Evolutionary conservation across 345 rosid species (phyloP).

Genomic region (Linum lewisii): DNA sequence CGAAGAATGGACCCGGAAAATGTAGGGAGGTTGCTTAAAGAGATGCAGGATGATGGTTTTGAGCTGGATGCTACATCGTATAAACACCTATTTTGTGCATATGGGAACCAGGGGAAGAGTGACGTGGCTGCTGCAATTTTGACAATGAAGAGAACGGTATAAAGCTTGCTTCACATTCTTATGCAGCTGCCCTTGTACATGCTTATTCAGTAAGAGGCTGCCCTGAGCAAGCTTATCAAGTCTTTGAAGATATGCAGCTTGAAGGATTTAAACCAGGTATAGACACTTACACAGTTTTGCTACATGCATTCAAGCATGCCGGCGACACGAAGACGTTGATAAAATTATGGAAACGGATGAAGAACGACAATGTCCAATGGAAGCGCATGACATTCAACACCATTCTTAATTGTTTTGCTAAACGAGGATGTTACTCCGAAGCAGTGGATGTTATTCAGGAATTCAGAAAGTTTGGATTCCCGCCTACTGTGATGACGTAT

Average conservation of each 20-base stretch:
- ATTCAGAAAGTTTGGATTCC: constrained; percentile 64
- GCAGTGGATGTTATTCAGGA: constrained; percentile 74
- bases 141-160: constrained; percentile 72
- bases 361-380: constrained; percentile 44
- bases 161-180: constrained; percentile 67
- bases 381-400: constrained; percentile 70
- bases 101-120: constrained; percentile 65
- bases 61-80: constrained; percentile 58
- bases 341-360: constrained; percentile 78
- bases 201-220: constrained; percentile 73
- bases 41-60: constrained; percentile 57
- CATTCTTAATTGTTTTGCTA: constrained; percentile 82
- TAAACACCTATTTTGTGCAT: constrained; percentile 68
- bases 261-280: constrained; percentile 67
- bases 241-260: constrained; percentile 54
- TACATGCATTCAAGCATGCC: constrained; percentile 68
- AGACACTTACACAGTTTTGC: constrained; percentile 75
- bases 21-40: constrained; percentile 52
- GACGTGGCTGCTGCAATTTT: constrained; percentile 79
- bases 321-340: constrained; percentile 54
- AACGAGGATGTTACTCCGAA: constrained; percentile 74
- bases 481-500: constrained; percentile 74
- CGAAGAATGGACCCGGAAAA: constrained; percentile 87
- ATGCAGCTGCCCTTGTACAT: constrained; percentile 77
- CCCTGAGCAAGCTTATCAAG: constrained; percentile 61